These are phyloP conservation scores for Serendipita vermifera DNA, from an alignment of 768 basidiomycete genomes.

Conservation along the genomic window DNA sequence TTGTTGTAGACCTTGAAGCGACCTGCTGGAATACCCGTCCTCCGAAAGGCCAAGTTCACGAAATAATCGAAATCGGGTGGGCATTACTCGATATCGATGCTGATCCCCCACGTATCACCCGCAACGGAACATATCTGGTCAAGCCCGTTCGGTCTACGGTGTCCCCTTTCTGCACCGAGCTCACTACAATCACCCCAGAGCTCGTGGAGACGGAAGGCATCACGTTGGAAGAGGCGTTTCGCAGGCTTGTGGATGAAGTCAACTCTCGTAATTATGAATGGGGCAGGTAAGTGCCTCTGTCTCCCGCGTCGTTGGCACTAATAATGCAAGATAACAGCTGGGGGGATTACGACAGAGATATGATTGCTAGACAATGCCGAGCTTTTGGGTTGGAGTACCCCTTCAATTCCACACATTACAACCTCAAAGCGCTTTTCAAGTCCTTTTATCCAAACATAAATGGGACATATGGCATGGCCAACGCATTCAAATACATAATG, in stretches of 20 bases:
- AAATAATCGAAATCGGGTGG: conserved; percentile 8
- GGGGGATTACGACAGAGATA: conserved; percentile 2
- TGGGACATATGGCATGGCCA: not conserved
- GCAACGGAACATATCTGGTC: not conserved
- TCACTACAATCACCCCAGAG: conserved; percentile 4
- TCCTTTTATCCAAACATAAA: not conserved
- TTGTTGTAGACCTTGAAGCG: conserved; percentile 3
- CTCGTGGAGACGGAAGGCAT: not conserved
- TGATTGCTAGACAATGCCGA: not conserved
- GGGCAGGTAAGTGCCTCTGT: not conserved
- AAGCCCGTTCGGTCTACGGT: not conserved
- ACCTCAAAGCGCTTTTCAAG: conserved; percentile 4
- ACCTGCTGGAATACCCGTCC: not conserved
- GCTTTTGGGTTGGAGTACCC: not conserved
- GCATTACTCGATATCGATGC: not conserved
- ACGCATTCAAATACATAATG: not conserved
- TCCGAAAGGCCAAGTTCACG: not conserved
- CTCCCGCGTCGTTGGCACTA: not conserved
- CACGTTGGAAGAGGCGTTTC: not conserved
- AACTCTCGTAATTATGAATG: not conserved
- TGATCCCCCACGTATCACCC: not conserved
- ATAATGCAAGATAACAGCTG: not conserved
- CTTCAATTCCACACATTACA: not conserved
- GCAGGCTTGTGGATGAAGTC: not conserved
- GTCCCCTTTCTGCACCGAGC: not conserved